Base-by-base conservation (phyloP, 2,329 filamentous ascomycete genomes). In the Hymenotorrendiella dingleyae region DNA sequence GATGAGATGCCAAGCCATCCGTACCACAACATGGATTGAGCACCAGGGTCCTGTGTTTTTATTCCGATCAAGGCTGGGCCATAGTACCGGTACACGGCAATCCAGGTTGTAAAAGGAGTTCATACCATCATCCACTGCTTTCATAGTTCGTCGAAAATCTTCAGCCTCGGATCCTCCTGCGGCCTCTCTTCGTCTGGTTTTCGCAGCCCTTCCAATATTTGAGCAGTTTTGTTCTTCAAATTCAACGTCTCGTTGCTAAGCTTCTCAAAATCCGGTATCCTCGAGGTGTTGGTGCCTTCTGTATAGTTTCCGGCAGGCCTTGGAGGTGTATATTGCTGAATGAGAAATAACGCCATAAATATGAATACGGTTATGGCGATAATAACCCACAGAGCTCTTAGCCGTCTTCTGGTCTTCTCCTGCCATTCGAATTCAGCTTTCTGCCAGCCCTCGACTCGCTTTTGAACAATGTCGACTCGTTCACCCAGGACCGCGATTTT, bases 361-460 rank as follows among this genome's bases (percentile, higher is more conserved):
- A 67, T 59, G 24, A 54, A 52, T 14, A 53, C 48, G n/a, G 73
- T 46, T 7, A 69, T 59, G 17, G 67, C 74, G 46, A 73, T 74
- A 48, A 79, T 69, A 28, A 78, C 70, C 80, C 82, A 86, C 35
- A 84, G 65, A 16, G 75, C 70, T 51, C 74, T 77, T 48, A 86
- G 65, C 37, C 80, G 72, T 58, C 67, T 71, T 47, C 78, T 68
- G n/a, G 80, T 84, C 54, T 70, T 77, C 55, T 84, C 79, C 63
- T 85, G 77, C 71, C 81, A 83, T 54, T 80, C 76, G 36, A 67
- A 70, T 62, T 89, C 84, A 2, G 76, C 72, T 43, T 69, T 71
- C 60, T 86, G 82, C 73, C 83, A 86, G 21, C 69, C 67, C 58
- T 85, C 81, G 11, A 90, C 77, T 6, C 77, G 71, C 42, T 72